These are phyloP conservation scores for Cercospora canescens DNA, from an alignment of 2,329 filamentous ascomycete species.

Conservation along the genomic window DNA sequence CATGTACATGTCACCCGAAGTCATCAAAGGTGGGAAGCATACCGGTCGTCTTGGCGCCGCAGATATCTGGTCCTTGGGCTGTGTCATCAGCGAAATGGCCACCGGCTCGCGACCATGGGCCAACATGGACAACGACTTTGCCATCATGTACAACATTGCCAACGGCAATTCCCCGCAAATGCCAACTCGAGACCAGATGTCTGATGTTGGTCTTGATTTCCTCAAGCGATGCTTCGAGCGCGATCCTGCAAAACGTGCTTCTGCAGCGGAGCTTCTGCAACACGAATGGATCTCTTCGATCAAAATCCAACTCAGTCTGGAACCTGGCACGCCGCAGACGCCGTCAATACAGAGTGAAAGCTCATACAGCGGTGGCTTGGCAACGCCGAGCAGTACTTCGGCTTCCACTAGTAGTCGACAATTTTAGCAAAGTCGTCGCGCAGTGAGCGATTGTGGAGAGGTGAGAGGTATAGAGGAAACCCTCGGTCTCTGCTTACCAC, in stretches of 20 bases:
- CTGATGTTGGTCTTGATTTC: slow-evolving; percentile 82
- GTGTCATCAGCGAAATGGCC: slow-evolving; percentile 96
- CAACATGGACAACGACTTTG: slow-evolving; percentile 96
- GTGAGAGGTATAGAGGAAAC: neutral
- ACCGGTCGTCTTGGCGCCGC: slow-evolving; percentile 79
- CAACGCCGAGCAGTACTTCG: slow-evolving; percentile 16
- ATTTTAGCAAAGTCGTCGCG: slow-evolving; percentile 9
- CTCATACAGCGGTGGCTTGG: slow-evolving; percentile 14
- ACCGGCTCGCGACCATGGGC: slow-evolving; percentile 94
- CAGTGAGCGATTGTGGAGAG: slow-evolving; percentile 4
- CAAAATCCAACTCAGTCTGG: slow-evolving; percentile 47
- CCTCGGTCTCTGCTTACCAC: neutral
- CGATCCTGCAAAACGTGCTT: slow-evolving; percentile 76
- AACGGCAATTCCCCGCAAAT: slow-evolving; percentile 91
- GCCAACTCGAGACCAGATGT: slow-evolving; percentile 80
- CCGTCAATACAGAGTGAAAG: slow-evolving; percentile 27
- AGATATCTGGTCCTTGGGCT: slow-evolving; percentile 95
- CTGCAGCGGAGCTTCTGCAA: slow-evolving; percentile 84
- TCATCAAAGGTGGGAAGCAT: slow-evolving; percentile 88
- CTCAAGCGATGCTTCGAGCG: slow-evolving; percentile 81
- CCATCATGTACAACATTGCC: slow-evolving; percentile 99
- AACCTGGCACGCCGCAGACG: slow-evolving; percentile 48
- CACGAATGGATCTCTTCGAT: slow-evolving; percentile 78
- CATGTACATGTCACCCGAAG: slow-evolving; percentile 99
- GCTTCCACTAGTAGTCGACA: slow-evolving; percentile 8